Conservation (phyloP, 2,329 filamentous ascomycete species). For the Aspergillus viridinutans region DNA sequence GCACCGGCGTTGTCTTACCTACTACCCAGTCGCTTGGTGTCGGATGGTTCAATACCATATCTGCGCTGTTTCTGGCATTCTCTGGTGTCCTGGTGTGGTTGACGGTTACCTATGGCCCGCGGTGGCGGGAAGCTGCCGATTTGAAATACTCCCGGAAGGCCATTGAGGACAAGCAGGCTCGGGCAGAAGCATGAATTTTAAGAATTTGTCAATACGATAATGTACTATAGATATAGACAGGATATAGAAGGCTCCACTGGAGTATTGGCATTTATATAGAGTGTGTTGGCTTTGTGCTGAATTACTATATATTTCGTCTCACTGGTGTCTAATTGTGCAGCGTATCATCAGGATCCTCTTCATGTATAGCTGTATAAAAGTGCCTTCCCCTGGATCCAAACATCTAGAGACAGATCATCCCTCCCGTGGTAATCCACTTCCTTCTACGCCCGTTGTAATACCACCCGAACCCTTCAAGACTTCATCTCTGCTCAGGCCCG, state of each 20-base stretch:
- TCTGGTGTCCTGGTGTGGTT: constrained; percentile 46
- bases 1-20: constrained; percentile 68
- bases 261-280: neutral
- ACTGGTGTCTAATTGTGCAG: neutral
- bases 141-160: constrained; percentile 39
- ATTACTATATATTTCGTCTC: neutral
- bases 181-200: neutral
- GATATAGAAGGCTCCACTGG: neutral
- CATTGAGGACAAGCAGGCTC: constrained; percentile 12
- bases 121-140: constrained; percentile 55
- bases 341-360: neutral
- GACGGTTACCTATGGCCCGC: constrained; percentile 48
- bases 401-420: neutral
- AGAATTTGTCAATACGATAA: neutral
- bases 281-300: neutral
- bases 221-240: neutral
- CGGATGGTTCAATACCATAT: constrained; percentile 76
- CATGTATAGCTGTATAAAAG: neutral
- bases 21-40: constrained; percentile 71
- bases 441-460: neutral
- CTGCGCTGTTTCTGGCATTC: constrained; percentile 52
- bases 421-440: neutral
- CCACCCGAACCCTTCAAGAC: neutral
- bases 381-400: neutral
- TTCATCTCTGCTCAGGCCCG: neutral